phyloP scores from a whole-genome alignment of 495 filamentous ascomycete species.

The Penicillium salamii region DNA sequence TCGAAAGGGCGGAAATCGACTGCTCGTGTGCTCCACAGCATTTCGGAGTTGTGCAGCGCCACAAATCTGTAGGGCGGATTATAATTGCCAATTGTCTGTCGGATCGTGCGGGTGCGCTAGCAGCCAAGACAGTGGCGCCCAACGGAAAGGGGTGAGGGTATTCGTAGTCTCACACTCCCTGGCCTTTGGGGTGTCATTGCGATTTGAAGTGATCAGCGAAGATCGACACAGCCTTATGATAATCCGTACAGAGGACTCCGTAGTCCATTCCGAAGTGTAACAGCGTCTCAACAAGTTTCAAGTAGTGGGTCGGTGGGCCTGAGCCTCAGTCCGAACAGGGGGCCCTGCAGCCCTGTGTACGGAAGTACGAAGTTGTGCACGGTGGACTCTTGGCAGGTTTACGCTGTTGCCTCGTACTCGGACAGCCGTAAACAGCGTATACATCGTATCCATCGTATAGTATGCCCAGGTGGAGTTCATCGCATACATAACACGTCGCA shows the following conservation, averaged over 20 bases:
- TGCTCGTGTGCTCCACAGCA: conserved; percentile 9
- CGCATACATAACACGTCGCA: no score
- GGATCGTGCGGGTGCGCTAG: not conserved
- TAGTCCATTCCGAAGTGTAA: no score
- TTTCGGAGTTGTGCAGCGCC: conserved; percentile 6
- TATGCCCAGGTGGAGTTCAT: no score
- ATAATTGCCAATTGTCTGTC: not conserved
- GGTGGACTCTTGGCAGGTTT: conserved; percentile 1
- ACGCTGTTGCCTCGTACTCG: not conserved
- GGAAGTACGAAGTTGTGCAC: no score
- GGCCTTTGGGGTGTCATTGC: no score
- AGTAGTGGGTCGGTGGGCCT: not conserved
- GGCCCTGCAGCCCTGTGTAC: not conserved
- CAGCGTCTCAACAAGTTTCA: no score
- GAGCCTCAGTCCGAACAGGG: not conserved
- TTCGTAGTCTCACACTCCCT: no score
- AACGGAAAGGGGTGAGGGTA: not conserved
- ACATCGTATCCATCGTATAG: no score
- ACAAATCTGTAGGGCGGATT: not conserved
- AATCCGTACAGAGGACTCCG: no score
- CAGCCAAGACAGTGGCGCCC: conserved; percentile 3
- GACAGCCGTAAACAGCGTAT: not conserved
- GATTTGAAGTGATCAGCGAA: not conserved
- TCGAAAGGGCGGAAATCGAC: not conserved
- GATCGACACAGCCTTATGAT: not conserved